These are phyloP conservation scores for Ceriops zippeliana DNA, from an alignment of 345 rosid genomes.

Conservation along the genomic window DNA sequence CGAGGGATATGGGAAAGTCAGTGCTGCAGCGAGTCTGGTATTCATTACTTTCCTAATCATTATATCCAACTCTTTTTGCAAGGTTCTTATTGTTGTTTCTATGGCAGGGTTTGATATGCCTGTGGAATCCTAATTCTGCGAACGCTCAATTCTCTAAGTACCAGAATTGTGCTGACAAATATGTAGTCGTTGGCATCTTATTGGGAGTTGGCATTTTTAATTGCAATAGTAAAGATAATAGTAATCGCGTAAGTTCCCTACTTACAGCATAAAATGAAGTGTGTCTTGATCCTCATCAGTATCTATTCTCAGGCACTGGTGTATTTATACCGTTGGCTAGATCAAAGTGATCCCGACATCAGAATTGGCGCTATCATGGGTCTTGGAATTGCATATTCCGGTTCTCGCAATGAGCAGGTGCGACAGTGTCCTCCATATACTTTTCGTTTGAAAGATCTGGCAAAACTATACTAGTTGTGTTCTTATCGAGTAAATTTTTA, in stretches of 20 bases:
- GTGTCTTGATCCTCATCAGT: slow-evolving; percentile 15
- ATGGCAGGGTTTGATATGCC: slow-evolving; percentile 76
- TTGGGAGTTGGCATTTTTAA: slow-evolving; percentile 89
- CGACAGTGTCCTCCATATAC: too few relatives aligned
- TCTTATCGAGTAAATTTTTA: too few relatives aligned
- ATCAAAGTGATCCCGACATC: slow-evolving; percentile 68
- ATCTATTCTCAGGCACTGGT: slow-evolving; percentile 66
- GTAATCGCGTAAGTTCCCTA: slow-evolving; percentile 69
- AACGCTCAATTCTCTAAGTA: slow-evolving; percentile 83
- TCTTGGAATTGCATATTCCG: slow-evolving; percentile 91
- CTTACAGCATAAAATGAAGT: neutral
- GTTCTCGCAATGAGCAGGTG: slow-evolving; percentile 70
- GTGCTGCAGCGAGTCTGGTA: slow-evolving; percentile 96
- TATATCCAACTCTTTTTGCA: too few relatives aligned
- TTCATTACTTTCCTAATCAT: slow-evolving; percentile 12
- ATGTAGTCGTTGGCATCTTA: slow-evolving; percentile 79
- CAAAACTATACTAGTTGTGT: too few relatives aligned
- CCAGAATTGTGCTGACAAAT: slow-evolving; percentile 70
- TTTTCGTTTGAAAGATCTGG: too few relatives aligned
- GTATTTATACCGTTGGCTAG: slow-evolving; percentile 58
- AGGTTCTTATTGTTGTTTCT: slow-evolving; percentile 2
- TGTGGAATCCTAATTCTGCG: slow-evolving; percentile 90
- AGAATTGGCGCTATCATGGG: slow-evolving; percentile 97
- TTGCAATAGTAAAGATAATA: slow-evolving; percentile 71
- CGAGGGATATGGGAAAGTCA: slow-evolving; percentile 87